These are phyloP conservation scores for Periconia sp. DNA, from an alignment of 2,329 filamentous ascomycete species.

Conservation along the genomic window DNA sequence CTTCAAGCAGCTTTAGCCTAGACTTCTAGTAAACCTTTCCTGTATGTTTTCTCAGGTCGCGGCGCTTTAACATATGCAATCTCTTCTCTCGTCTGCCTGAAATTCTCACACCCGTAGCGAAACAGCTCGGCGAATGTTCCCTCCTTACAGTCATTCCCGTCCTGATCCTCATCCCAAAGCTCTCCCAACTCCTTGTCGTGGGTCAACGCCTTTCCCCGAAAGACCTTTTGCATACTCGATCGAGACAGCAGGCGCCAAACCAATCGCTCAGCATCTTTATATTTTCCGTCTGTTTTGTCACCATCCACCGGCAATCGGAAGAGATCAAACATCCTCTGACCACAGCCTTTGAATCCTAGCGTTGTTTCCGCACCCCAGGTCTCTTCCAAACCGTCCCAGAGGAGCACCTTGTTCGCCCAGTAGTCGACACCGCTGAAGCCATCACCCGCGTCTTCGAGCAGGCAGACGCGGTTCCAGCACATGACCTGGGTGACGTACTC, in stretches of 20 bases:
- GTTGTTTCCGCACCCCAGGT: neutral
- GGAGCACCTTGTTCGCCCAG: slow-evolving; percentile 1
- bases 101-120: neutral
- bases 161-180: neutral
- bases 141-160: neutral
- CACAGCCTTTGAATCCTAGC: neutral
- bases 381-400: neutral
- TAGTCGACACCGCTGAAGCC: slow-evolving; percentile 2
- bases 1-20: no score
- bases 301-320: neutral
- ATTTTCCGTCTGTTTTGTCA: neutral
- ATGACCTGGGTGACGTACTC: slow-evolving; percentile 1
- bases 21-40: neutral
- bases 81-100: neutral
- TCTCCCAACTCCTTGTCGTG: neutral
- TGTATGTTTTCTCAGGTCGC: neutral
- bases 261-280: neutral
- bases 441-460: neutral
- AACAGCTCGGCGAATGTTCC: neutral
- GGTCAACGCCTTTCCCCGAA: neutral
- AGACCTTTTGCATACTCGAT: neutral
- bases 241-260: neutral
- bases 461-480: neutral
- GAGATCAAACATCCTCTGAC: neutral
- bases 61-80: neutral